Conservation (phyloP, 2,329 filamentous ascomycete species). For the Dissoconium aciculare region DNA sequence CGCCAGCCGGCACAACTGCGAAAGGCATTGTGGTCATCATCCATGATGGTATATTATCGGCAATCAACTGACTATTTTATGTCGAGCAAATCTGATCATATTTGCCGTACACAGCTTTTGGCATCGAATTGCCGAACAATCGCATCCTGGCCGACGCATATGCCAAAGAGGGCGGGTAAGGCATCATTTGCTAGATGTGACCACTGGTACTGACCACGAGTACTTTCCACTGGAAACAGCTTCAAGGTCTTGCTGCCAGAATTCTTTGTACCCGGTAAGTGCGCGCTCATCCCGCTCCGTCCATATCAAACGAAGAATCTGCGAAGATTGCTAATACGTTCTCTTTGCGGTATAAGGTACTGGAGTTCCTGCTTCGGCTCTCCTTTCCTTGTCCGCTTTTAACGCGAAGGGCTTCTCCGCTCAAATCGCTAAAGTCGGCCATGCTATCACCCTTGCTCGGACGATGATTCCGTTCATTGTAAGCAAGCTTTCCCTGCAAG, state of each 20-base stretch:
- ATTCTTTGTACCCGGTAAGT: too few species aligned
- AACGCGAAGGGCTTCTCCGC: constrained; percentile 19
- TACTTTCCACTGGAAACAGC: constrained; percentile 8
- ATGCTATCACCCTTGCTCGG: constrained; percentile 14
- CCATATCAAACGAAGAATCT: too few species aligned
- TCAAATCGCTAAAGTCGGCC: constrained; percentile 20
- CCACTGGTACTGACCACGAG: too few species aligned
- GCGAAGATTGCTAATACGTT: too few species aligned
- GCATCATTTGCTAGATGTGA: too few species aligned
- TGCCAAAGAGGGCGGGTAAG: constrained; percentile 17
- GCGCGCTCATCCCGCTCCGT: too few species aligned
- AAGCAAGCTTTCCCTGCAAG: background rate
- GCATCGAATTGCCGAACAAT: constrained; percentile 24
- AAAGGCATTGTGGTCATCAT: constrained; percentile 27
- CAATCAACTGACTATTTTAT: too few species aligned
- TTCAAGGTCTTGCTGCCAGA: constrained; percentile 24
- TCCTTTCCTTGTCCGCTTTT: constrained; percentile 21
- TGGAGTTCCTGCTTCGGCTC: constrained; percentile 14
- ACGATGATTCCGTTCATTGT: constrained; percentile 18
- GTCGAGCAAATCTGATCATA: too few species aligned
- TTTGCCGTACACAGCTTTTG: too few species aligned
- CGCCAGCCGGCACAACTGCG: constrained; percentile 15
- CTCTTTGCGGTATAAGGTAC: constrained; percentile 15
- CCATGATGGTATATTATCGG: too few species aligned
- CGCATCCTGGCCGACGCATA: constrained; percentile 26